phyloP scores from a whole-genome alignment of 164 flowering plant genomes.

The Liquidambar formosana region DNA sequence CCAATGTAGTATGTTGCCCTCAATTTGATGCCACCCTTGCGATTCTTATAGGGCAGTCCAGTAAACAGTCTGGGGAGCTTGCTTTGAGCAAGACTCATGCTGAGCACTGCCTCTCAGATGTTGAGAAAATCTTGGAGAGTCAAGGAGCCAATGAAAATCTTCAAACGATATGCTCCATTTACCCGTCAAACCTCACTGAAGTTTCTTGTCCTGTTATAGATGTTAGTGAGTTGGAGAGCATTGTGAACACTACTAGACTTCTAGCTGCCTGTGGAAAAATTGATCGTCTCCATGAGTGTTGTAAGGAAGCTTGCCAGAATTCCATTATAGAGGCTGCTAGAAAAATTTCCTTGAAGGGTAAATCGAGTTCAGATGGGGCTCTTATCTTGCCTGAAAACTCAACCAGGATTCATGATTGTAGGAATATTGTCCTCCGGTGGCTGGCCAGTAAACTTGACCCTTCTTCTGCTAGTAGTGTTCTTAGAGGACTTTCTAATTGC shows the following conservation, averaged over 20 bases:
- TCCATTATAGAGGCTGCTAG: conserved; percentile 62
- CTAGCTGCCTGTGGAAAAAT: conserved; percentile 57
- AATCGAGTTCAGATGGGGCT: conserved; percentile 7
- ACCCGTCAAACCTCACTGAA: conserved; percentile 57
- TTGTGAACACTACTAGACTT: conserved; percentile 53
- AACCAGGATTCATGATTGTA: conserved; percentile 50
- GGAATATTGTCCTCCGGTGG: conserved; percentile 59
- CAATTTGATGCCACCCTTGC: conserved; percentile 59
- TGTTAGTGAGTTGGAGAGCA: conserved; percentile 56
- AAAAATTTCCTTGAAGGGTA: conserved; percentile 40
- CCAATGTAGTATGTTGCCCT: conserved; percentile 80
- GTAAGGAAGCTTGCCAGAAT: conserved; percentile 62
- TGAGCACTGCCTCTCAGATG: conserved; percentile 64
- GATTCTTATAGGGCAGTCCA: conserved; percentile 65
- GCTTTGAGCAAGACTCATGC: conserved; percentile 52
- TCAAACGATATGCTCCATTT: conserved; percentile 51
- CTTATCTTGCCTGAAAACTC: conserved; percentile 31
- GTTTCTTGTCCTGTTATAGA: conserved; percentile 66
- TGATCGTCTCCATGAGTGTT: conserved; percentile 72
- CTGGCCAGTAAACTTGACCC: conserved; percentile 64
- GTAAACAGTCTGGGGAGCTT: conserved; percentile 50
- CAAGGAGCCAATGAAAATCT: conserved; percentile 64
- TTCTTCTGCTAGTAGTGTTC: conserved; percentile 51
- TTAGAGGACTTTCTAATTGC: conserved; percentile 73
- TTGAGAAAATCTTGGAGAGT: conserved; percentile 50